Conservation (phyloP, 139 green algal genomes). For the Closterium sp. region DNA sequence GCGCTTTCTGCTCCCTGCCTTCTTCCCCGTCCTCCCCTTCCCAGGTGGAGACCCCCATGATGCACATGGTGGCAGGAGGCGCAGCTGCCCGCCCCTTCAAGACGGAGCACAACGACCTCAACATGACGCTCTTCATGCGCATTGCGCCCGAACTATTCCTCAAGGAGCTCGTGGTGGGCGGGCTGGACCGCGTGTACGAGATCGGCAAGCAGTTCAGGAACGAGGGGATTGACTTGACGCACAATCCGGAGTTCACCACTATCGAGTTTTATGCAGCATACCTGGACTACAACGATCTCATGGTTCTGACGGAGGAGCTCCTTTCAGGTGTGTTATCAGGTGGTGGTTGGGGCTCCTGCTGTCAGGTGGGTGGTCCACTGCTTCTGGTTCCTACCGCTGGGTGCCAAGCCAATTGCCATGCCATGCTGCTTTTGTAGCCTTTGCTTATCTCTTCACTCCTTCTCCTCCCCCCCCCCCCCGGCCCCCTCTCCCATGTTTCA, state of each 20-base stretch:
- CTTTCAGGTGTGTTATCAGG: constrained; percentile 55
- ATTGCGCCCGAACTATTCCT: constrained; percentile 98
- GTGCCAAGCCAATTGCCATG: neutral
- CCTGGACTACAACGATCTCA: constrained; percentile 98
- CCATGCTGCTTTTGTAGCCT: neutral
- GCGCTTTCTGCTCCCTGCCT: neutral
- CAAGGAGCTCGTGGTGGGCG: constrained; percentile 95
- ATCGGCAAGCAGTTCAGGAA: constrained; percentile 76
- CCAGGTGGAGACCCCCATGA: constrained; percentile 89
- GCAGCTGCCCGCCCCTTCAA: constrained; percentile 93
- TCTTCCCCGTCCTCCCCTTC: neutral
- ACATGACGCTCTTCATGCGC: constrained; percentile 97
- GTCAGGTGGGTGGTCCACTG: neutral
- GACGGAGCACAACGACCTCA: constrained; percentile 98
- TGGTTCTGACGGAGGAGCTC: constrained; percentile 95
- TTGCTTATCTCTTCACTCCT: neutral
- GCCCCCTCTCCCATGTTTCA: neutral
- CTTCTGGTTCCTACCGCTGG: too few species aligned
- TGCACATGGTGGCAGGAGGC: constrained; percentile 89
- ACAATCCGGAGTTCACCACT: constrained; percentile 99
- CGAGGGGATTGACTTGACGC: constrained; percentile 99
- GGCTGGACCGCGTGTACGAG: constrained; percentile 93
- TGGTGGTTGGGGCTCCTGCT: neutral
- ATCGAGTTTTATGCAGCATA: constrained; percentile 97
- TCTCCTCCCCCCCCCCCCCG: neutral